Percentiles rank a stretch among this genome's conserved stretches.
These are phyloP conservation scores for Ophiorrhiza pumila DNA, from an alignment of 257 asterid genomes.

Conservation along the genomic window DNA sequence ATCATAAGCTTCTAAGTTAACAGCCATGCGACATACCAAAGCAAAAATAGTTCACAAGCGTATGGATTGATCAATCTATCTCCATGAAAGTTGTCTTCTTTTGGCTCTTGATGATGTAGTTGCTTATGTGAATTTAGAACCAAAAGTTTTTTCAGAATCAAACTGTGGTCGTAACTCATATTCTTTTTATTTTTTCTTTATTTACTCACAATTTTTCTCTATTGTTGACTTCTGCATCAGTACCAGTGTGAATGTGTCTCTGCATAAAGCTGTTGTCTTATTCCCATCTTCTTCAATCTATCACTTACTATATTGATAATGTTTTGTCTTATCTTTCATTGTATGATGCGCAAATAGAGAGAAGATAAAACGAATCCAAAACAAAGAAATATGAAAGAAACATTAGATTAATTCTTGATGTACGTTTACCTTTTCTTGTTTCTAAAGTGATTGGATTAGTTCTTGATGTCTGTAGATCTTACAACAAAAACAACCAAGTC, in stretches of 20 bases:
- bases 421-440: background rate
- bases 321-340: background rate
- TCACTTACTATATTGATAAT: background rate
- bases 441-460: too few species aligned
- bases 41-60: background rate
- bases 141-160: background rate
- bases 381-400: background rate
- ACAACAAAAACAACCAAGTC: too few species aligned
- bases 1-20: background rate
- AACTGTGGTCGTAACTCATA: background rate
- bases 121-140: background rate
- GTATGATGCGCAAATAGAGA: background rate
- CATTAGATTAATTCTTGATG: background rate
- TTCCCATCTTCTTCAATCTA: background rate
- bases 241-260: background rate
- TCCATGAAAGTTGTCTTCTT: background rate
- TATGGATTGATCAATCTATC: background rate
- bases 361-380: background rate
- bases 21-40: background rate
- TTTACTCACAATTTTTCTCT: background rate
- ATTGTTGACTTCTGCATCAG: background rate
- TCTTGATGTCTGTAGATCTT: background rate
- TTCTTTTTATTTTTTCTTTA: background rate
- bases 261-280: slow-evolving; percentile 1
- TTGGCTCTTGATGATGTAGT: background rate